Conservation (phyloP, 2,329 filamentous ascomycete species). For the Pseudocercospora musae region DNA sequence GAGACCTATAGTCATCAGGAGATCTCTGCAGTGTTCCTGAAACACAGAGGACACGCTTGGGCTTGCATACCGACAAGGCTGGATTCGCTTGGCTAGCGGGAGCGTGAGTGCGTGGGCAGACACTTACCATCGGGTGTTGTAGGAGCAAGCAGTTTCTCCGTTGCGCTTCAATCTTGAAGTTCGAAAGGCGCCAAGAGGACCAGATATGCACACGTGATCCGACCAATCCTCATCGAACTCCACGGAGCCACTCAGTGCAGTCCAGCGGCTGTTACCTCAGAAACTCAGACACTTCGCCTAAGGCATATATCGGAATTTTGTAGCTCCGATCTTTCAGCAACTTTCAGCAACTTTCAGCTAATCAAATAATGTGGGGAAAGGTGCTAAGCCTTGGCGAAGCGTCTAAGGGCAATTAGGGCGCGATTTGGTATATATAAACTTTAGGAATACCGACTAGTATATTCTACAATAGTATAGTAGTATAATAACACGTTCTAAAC, state of each 20-base stretch:
- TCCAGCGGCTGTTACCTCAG: background rate
- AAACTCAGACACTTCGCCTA: too few relatives aligned
- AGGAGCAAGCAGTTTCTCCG: background rate
- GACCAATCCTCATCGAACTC: background rate
- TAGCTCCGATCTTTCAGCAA: too few relatives aligned
- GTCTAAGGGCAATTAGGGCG: too few relatives aligned
- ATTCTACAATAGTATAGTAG: too few relatives aligned
- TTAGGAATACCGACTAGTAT: too few relatives aligned
- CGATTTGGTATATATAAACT: too few relatives aligned
- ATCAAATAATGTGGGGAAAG: too few relatives aligned
- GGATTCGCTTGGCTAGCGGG: conserved; percentile 9
- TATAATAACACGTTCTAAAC: too few relatives aligned
- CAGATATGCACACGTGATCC: background rate
- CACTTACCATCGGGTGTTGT: background rate
- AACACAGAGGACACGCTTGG: background rate
- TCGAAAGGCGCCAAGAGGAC: background rate
- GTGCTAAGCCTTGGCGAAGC: too few relatives aligned
- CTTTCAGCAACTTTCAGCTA: too few relatives aligned
- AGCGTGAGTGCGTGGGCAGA: background rate
- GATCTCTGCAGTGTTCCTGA: background rate
- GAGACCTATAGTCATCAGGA: conserved; percentile 1
- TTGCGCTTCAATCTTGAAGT: background rate
- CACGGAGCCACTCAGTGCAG: background rate
- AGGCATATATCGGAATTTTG: too few relatives aligned
- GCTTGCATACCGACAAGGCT: conserved; percentile 4